Conservation (phyloP, 345 rosid genomes). For the Citrus maxima region DNA sequence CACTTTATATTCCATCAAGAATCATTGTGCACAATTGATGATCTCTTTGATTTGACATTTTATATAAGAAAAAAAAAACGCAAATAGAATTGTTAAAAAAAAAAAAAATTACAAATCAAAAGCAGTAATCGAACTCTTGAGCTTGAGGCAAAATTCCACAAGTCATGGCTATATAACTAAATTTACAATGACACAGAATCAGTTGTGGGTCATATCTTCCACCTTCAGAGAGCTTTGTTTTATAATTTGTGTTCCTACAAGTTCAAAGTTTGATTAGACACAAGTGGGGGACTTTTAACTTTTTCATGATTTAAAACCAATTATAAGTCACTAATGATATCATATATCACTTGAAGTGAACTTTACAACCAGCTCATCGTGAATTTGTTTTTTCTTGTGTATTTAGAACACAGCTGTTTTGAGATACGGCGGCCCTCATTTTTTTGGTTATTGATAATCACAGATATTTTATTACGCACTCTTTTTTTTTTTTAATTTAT, state of each 20-base stretch:
- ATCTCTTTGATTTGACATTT: slow-evolving; percentile 42
- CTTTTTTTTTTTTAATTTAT: no score
- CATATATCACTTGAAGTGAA: not conserved
- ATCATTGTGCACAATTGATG: slow-evolving; percentile 35
- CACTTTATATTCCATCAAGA: slow-evolving; percentile 34
- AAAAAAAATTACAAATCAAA: not conserved
- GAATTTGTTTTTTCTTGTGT: no score
- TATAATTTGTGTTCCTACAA: slow-evolving; percentile 8
- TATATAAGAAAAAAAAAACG: not conserved
- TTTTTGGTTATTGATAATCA: no score
- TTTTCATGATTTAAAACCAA: slow-evolving; percentile 12
- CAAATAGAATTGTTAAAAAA: not conserved
- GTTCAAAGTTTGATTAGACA: slow-evolving; percentile 40
- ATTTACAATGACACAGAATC: slow-evolving; percentile 23
- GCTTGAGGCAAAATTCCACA: slow-evolving; percentile 5
- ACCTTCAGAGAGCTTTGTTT: slow-evolving; percentile 2
- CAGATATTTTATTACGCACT: no score
- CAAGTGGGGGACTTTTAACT: slow-evolving; percentile 33
- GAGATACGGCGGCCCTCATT: no score
- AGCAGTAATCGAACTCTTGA: not conserved
- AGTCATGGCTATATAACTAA: not conserved
- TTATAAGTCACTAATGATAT: not conserved
- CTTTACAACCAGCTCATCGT: not conserved
- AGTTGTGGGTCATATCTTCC: slow-evolving; percentile 31
- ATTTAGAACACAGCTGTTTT: no score